Conservation (phyloP, 257 asterid genomes). For the Scutellaria galericulata region DNA sequence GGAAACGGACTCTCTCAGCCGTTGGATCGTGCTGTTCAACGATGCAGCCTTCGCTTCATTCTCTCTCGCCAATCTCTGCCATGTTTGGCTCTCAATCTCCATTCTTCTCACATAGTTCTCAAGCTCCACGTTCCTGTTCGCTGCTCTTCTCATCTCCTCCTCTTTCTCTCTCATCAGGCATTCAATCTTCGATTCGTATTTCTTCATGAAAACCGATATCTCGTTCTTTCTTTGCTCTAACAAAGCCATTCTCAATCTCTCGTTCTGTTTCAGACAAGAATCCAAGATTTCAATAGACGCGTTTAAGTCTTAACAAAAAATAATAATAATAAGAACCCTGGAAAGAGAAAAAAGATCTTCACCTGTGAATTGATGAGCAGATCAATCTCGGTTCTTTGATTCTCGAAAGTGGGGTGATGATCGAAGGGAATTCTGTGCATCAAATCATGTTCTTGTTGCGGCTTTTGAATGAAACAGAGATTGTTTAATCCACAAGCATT, state of each 20-base stretch:
- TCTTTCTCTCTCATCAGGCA: conserved; percentile 58
- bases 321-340: too few species aligned
- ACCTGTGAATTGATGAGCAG: conserved; percentile 65
- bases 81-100: conserved; percentile 59
- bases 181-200: conserved; percentile 54
- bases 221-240: conserved; percentile 63
- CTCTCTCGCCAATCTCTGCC: conserved; percentile 65
- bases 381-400: conserved; percentile 62
- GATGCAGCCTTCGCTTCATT: conserved; percentile 56
- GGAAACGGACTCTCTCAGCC: conserved; percentile 50
- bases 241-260: conserved; percentile 56
- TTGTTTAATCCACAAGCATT: conserved; percentile 51
- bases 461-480: conserved; percentile 27
- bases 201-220: conserved; percentile 38
- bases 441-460: conserved; percentile 26
- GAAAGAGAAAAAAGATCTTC: neutral
- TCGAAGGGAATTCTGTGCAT: conserved; percentile 38
- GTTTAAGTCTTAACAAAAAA: too few species aligned
- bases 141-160: conserved; percentile 54
- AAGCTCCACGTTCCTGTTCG: conserved; percentile 54
- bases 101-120: conserved; percentile 41
- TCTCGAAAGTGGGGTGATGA: conserved; percentile 39
- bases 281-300: neutral
- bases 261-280: conserved; percentile 51
- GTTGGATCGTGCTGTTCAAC: conserved; percentile 54